Evolutionary conservation across 768 basidiomycete genomes (phyloP).

Genomic region (Galerina sulciceps): DNA sequence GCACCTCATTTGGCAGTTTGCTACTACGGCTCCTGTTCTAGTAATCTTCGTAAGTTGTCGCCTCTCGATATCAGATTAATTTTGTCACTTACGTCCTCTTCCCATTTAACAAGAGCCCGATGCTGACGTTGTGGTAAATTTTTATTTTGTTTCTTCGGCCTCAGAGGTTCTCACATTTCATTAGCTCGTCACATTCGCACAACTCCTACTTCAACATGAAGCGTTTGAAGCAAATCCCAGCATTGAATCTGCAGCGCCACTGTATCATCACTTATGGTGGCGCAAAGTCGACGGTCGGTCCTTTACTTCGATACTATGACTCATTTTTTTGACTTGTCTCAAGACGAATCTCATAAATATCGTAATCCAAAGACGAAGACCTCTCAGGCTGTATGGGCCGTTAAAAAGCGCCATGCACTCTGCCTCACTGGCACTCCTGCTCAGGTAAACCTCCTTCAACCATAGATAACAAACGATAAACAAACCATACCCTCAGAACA

Average conservation of each 20-base stretch:
- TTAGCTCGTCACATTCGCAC: background rate
- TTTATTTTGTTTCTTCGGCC: background rate
- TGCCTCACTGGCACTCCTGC: slow-evolving; percentile 17
- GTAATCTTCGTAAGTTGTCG: background rate
- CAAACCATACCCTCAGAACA: background rate
- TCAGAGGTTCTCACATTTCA: background rate
- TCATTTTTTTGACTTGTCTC: background rate
- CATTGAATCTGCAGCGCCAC: background rate
- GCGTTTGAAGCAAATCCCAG: background rate
- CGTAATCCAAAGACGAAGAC: slow-evolving; percentile 11
- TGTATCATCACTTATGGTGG: background rate
- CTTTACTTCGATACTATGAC: background rate
- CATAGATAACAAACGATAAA: background rate
- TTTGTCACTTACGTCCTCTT: background rate
- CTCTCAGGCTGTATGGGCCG: slow-evolving; percentile 5
- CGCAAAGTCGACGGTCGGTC: background rate
- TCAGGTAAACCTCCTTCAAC: background rate
- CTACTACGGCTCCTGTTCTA: background rate
- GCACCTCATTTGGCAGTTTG: slow-evolving; percentile 8
- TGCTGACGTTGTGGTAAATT: background rate
- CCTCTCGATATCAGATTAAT: background rate
- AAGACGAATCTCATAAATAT: slow-evolving; percentile 15
- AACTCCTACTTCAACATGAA: background rate
- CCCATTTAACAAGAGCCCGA: background rate
- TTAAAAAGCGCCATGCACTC: slow-evolving; percentile 9